phyloP scores from a whole-genome alignment of 2,329 filamentous ascomycete genomes.

The Verticillium dahliae region DNA sequence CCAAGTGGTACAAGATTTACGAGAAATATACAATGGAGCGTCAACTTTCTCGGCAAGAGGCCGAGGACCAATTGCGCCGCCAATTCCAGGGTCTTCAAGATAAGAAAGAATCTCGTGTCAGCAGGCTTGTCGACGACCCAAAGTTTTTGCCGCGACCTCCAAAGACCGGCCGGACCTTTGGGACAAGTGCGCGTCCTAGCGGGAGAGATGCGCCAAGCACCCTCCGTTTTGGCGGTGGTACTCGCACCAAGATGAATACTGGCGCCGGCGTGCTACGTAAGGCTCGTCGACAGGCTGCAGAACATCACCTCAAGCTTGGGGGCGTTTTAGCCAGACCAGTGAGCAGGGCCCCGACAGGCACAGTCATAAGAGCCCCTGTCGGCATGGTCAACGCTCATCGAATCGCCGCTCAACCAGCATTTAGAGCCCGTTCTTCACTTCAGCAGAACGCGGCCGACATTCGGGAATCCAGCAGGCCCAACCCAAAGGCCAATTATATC shows the following conservation, averaged over 20 bases:
- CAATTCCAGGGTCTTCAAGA: conserved; percentile 52
- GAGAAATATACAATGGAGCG: conserved; percentile 57
- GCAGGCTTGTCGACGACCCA: conserved; percentile 45
- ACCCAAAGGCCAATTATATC: conserved; percentile 24
- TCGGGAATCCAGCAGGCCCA: conserved; percentile 7
- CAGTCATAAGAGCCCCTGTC: conserved; percentile 42
- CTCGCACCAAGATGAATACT: conserved; percentile 43
- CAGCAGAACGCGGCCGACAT: background rate
- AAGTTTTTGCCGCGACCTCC: conserved; percentile 36
- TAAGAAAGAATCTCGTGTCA: conserved; percentile 49
- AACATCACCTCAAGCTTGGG: conserved; percentile 23
- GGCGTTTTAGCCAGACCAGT: background rate
- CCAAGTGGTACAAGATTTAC: conserved; percentile 75
- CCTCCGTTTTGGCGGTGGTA: conserved; percentile 39
- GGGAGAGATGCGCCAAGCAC: conserved; percentile 20
- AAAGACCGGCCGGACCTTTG: conserved; percentile 21
- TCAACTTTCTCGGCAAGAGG: conserved; percentile 49
- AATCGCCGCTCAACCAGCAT: conserved; percentile 31
- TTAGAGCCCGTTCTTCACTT: conserved; percentile 14
- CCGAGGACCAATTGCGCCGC: conserved; percentile 50
- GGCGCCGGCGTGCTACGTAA: conserved; percentile 49
- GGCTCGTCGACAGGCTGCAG: conserved; percentile 48
- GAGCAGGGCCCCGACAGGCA: conserved; percentile 9
- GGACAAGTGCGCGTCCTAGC: conserved; percentile 6
- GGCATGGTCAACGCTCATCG: conserved; percentile 48